Evolutionary conservation across 1,284 basidiomycete genomes (phyloP), one percentile per base, ranked within the genome.

Genomic region (Irpex sp.): DNA sequence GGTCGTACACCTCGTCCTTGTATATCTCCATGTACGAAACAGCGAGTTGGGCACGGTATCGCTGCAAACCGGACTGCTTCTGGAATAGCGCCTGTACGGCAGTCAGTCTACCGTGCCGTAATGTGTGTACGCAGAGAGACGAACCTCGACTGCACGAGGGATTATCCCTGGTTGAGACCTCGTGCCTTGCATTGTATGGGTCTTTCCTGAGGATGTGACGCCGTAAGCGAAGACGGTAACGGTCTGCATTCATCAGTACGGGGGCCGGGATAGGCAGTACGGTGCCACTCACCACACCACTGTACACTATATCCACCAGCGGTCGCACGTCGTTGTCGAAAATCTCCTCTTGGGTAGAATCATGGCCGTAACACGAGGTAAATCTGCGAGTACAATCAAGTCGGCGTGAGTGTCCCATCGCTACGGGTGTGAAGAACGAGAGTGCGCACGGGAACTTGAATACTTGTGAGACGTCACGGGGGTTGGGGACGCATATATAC

Each of bases 11-110:
- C 63, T 94, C 90, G 68, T 94, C 92, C 69, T 92, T 92, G 75
- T 94, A 92, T 51, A 94, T 92, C 71, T 94, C 93, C 83, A 93
- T 90, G 67, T 93, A 94, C 0, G 90, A 91, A 15, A 90, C 78
- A 4, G 79, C 68, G 3, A 93, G 73, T 1, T 78, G 77, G 5
- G 82, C 76, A 49, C 81, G 71, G 47, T 76, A 74, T 57, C 58
- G 60, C 46, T 59, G 35, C 21, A 59, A 54, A 63, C 58, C 62
- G 53, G 21, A 59, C 49, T 65, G 63, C 35, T 59, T 36, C 15
- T 65, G 37, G 19, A 63, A 62, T 6, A 62, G 37, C 6, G 61
- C 61, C 61, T 62, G 33, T 17, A 15, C 2, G 21, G 7, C 19
- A 35, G 57, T 56, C 37, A 35, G 39, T 3, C 1, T 35, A 15